phyloP scores from a whole-genome alignment of 192 early-diverging fungal genomes.

The Backusella psychrophila region DNA sequence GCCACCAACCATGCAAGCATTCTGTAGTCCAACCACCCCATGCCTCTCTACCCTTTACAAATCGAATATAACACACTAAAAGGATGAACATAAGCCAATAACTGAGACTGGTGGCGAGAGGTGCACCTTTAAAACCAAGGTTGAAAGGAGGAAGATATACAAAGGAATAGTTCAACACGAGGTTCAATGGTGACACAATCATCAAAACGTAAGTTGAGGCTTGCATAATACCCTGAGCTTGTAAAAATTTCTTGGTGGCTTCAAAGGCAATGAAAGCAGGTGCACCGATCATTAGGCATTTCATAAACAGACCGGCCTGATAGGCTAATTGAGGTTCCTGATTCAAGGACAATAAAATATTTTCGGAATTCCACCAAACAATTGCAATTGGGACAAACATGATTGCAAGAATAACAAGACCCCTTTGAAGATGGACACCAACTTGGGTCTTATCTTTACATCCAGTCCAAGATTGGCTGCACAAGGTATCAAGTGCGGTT shows the following conservation, averaged over 20 bases:
- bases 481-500: slow-evolving; percentile 75
- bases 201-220: slow-evolving; percentile 73
- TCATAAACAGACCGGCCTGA: slow-evolving; percentile 66
- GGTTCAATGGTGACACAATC: slow-evolving; percentile 69
- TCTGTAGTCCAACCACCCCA: slow-evolving; percentile 89
- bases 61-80: slow-evolving; percentile 62
- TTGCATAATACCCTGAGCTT: slow-evolving; percentile 91
- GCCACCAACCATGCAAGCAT: slow-evolving; percentile 57
- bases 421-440: slow-evolving; percentile 80
- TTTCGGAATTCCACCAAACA: slow-evolving; percentile 70
- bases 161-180: slow-evolving; percentile 72
- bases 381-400: slow-evolving; percentile 70
- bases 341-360: slow-evolving; percentile 62
- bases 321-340: slow-evolving; percentile 73
- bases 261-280: slow-evolving; percentile 81
- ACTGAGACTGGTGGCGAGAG: slow-evolving; percentile 73
- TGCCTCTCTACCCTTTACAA: slow-evolving; percentile 62
- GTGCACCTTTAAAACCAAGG: slow-evolving; percentile 83
- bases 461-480: slow-evolving; percentile 70
- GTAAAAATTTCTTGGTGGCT: slow-evolving; percentile 82
- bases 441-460: slow-evolving; percentile 61
- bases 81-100: slow-evolving; percentile 73
- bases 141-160: slow-evolving; percentile 70
- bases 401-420: slow-evolving; percentile 69
- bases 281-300: slow-evolving; percentile 66